Conservation (phyloP, 2,329 filamentous ascomycete genomes). For the Mycocentrospora acerina region DNA sequence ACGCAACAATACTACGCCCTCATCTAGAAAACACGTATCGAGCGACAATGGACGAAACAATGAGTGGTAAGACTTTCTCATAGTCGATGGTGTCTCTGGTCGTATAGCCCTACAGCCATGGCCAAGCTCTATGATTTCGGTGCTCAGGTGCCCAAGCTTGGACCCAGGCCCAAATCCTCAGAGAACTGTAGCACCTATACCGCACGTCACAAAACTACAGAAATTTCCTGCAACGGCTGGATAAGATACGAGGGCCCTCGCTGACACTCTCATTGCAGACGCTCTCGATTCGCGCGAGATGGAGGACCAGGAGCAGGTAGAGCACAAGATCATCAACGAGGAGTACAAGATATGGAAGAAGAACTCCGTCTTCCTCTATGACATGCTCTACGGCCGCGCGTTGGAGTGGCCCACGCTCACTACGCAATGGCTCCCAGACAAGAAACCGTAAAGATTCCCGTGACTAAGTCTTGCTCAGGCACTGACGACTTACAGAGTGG, state of each 20-base stretch:
- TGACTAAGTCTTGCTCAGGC: not conserved
- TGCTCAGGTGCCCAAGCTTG: no score
- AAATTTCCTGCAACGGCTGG: no score
- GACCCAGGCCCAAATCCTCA: no score
- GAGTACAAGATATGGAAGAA: conserved; percentile 99
- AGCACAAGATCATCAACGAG: conserved; percentile 93
- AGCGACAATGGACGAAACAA: conserved; percentile 39
- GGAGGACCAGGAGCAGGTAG: conserved; percentile 70
- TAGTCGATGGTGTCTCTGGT: not conserved
- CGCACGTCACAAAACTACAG: no score
- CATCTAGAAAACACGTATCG: no score
- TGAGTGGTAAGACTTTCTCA: conserved; percentile 35
- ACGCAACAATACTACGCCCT: not conserved
- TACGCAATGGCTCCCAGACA: conserved; percentile 95
- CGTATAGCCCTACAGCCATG: not conserved
- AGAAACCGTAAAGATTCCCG: conserved; percentile 26
- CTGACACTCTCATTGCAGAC: conserved; percentile 34
- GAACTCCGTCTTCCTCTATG: conserved; percentile 97
- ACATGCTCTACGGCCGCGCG: conserved; percentile 92
- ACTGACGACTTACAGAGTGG: conserved; percentile 49
- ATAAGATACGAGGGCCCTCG: no score
- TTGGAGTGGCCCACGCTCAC: conserved; percentile 97
- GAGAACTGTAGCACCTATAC: no score
- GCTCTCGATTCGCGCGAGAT: conserved; percentile 48
- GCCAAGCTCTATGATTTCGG: no score